Evolutionary conservation across 2,329 filamentous ascomycete genomes (phyloP), one percentile per base, ranked within the genome.

Genomic region (Colletotrichum sp.): DNA sequence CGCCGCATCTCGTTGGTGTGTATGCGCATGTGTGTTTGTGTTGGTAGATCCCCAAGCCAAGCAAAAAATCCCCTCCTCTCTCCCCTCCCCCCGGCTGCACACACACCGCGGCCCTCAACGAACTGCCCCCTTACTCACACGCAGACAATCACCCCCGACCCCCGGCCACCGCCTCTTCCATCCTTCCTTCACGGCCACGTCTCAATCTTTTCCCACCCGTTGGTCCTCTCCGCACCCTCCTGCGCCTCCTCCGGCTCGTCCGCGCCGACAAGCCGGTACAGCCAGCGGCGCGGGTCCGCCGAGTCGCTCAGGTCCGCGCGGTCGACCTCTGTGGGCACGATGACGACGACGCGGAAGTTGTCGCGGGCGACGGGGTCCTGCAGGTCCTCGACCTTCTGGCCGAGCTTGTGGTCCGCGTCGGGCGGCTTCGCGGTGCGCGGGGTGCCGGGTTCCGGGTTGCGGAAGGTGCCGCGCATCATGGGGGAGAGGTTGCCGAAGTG

Each of bases 401-500:
- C 92, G 18, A 91, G 81, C 5, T 87, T 79, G 1, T 85, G 85
- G 13, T 84, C 82, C 15, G 86, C 79, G 7, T 74, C 82, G 88
- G 81, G 34, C 78, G 89, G 83, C 79, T 89, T 80, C 81, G 91
- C 78, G 78, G 90, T 84, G 79, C 94, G 82, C 65, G 92, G 89
- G 77, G 88, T 87, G 0, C 94, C 94, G 0, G 94, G 93, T 7
- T 90, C 87, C 82, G 97, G 90, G 82, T 94, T 92, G 84, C 92
- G 93, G 83, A 96, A 96, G 10, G 91, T 90, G 12, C 94, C 94
- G 82, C 96, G 90, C 92, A 98, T 95, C 1, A 88, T 87, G 8
- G 96, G 96, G 79, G 91, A 93, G 79, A 97, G 85, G 83, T 98
- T 98, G 24, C 95, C 96, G 90, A 98, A 99, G 83, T 97, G 95